phyloP scores from a whole-genome alignment of 768 basidiomycete genomes.

The Agaricus sinodeliciosus region DNA sequence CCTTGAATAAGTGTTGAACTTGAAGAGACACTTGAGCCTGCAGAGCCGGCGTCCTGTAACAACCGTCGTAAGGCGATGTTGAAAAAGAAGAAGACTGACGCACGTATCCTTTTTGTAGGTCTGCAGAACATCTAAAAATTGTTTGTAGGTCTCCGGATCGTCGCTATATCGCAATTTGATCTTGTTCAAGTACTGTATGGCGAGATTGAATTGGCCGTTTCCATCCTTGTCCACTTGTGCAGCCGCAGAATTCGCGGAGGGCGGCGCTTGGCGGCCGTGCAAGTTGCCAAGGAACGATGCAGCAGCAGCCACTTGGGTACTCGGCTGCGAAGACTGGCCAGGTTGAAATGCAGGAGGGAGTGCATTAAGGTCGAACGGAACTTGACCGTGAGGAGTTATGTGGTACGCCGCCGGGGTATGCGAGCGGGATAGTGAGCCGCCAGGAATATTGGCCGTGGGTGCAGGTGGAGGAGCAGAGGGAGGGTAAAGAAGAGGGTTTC shows the following conservation, averaged over 20 bases:
- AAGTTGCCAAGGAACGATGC: constrained; percentile 57
- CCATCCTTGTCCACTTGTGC: constrained; percentile 37
- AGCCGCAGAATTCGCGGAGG: constrained; percentile 14
- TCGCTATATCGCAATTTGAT: constrained; percentile 89
- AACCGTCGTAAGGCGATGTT: not conserved
- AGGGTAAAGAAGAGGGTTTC: constrained; percentile 21
- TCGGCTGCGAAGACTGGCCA: constrained; percentile 44
- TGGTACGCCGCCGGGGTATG: constrained; percentile 8
- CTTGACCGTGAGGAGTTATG: constrained; percentile 45
- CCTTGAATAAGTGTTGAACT: constrained; percentile 75
- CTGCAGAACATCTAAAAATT: constrained; percentile 84
- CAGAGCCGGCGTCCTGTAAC: constrained; percentile 8
- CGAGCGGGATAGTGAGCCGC: constrained; percentile 44
- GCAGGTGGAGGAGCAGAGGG: constrained; percentile 26
- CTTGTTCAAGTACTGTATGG: constrained; percentile 97
- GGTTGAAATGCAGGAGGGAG: constrained; percentile 17
- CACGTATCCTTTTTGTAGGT: constrained; percentile 85
- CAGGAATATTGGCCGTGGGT: constrained; percentile 23
- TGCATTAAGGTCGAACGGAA: constrained; percentile 21
- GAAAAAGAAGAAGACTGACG: constrained; percentile 21
- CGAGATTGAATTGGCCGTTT: constrained; percentile 78
- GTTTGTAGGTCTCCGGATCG: constrained; percentile 90
- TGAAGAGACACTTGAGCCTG: constrained; percentile 76
- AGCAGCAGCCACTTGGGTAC: constrained; percentile 37
- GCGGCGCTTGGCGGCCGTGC: constrained; percentile 31